A percentile compares a stretch with the other conserved stretches of the same genome.
Conservation (phyloP, 1,139 yeast species). For the Geotrichum histeridarum region DNA sequence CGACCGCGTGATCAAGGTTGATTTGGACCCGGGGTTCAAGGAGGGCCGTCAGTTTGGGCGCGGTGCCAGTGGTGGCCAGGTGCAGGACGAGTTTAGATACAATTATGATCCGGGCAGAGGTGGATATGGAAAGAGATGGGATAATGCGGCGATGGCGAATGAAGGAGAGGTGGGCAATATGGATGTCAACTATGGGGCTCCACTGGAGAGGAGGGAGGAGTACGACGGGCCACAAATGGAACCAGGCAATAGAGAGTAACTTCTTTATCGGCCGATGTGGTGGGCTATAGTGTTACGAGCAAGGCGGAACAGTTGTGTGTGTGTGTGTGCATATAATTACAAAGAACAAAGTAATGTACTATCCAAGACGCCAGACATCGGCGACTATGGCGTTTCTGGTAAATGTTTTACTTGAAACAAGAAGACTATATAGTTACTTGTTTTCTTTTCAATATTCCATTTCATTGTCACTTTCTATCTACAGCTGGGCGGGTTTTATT, state of each 20-base stretch:
- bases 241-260: too few species aligned
- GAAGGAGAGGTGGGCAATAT: conserved; percentile 8
- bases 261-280: neutral
- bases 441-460: too few species aligned
- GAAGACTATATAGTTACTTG: too few species aligned
- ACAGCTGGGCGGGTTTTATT: too few species aligned
- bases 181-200: conserved; percentile 12
- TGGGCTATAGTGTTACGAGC: too few species aligned
- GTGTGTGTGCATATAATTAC: too few species aligned
- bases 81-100: conserved; percentile 50
- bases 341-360: too few species aligned
- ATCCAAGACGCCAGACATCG: too few species aligned
- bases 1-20: conserved; percentile 73
- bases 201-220: neutral
- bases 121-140: conserved; percentile 43
- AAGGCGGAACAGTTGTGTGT: too few species aligned
- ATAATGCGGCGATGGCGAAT: conserved; percentile 21
- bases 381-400: too few species aligned
- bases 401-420: too few species aligned
- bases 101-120: conserved; percentile 57
- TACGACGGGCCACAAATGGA: neutral
- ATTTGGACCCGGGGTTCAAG: conserved; percentile 87
- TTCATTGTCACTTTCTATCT: too few species aligned
- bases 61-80: conserved; percentile 87
- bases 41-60: conserved; percentile 95